Base-by-base conservation (phyloP, 2,329 filamentous ascomycete species). In the Scedosporium apiospermum region DNA sequence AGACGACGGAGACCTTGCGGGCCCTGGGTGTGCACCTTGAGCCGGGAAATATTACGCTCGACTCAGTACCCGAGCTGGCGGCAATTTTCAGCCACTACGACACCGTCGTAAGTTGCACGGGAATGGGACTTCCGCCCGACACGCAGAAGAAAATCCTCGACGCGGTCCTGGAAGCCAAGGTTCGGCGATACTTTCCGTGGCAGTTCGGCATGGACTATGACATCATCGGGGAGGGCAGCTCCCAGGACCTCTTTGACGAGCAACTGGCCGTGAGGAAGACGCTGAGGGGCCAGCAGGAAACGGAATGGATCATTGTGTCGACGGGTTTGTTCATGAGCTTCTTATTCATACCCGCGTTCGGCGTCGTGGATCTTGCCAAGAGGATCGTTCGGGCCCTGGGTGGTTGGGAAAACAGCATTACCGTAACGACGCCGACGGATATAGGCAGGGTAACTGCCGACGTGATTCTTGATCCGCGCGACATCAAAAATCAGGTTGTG, bases 201-300 rank as follows among this genome's bases (percentile, higher is more conserved):
- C 88, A 91, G 71, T 90, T 87, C 70, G 88, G 88, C 0, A 82
- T 89, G 26, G 85, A 91, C 69, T 91, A 90, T 72, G 87, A 90
- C 63, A 70, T 75, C 30, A 83, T 89, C 16, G 85, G 86, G 0
- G 71, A 75, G 0, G 81, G 82, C 0, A 83, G 81, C 27, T 76
- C 82, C 53, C 86, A 89, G 71, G 81, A 85, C 41, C 69, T 90
- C 14, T 90, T 90, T 67, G 86, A 86, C 64, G 87, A 89, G 76
- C 86, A 89, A 73, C 74, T 87, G 0, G 77, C 79, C 61, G 86
- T 89, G 27, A 72, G 86, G 12, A 71, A 73, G 21, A 62, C 82
- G 21, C 72, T 89, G 6, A 72, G 83, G 1, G 71, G 66, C 0
- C 81, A 87, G 68, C 62, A 65, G 0, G 53, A 62, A 6, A 82